phyloP scores from a whole-genome alignment of 176 grass and related monocot genomes.

The Bromus sterilis region DNA sequence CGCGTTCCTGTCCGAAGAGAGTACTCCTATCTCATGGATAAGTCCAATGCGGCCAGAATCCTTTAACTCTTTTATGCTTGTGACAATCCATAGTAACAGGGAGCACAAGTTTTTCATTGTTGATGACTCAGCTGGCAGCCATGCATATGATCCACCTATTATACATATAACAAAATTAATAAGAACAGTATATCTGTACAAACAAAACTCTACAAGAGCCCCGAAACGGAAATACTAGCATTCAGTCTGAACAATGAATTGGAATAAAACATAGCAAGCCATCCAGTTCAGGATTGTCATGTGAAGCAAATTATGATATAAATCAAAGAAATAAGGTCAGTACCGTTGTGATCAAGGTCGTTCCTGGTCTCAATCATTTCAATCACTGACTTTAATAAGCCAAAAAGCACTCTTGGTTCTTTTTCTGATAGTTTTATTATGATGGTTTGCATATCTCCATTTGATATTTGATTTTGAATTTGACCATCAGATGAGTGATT shows the following conservation, averaged over 20 bases:
- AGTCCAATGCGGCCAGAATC: constrained; percentile 38
- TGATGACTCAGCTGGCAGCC: neutral
- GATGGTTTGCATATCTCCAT: constrained; percentile 48
- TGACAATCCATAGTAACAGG: constrained; percentile 45
- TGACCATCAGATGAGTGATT: constrained; percentile 19
- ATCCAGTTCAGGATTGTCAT: neutral
- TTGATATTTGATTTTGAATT: constrained; percentile 24
- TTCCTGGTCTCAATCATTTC: constrained; percentile 57
- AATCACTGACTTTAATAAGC: constrained; percentile 62
- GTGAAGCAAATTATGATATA: constrained; percentile 1
- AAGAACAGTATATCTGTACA: neutral
- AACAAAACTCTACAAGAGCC: neutral
- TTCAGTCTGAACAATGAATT: neutral
- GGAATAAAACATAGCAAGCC: neutral
- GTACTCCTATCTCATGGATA: constrained; percentile 27
- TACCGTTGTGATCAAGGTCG: constrained; percentile 32
- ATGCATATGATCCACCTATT: constrained; percentile 43
- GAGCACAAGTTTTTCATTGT: constrained; percentile 34
- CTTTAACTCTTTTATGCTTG: constrained; percentile 55
- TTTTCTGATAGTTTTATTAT: constrained; percentile 55
- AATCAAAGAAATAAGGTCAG: constrained; percentile 10
- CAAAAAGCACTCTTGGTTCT: constrained; percentile 69
- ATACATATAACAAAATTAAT: constrained; percentile 9
- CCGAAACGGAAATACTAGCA: neutral
- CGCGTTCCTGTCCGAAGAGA: constrained; percentile 41